Evolutionary conservation across 2,329 filamentous ascomycete genomes (phyloP), one percentile per base, ranked within the genome.

Genomic region (Phyllosticta citrichinensis): DNA sequence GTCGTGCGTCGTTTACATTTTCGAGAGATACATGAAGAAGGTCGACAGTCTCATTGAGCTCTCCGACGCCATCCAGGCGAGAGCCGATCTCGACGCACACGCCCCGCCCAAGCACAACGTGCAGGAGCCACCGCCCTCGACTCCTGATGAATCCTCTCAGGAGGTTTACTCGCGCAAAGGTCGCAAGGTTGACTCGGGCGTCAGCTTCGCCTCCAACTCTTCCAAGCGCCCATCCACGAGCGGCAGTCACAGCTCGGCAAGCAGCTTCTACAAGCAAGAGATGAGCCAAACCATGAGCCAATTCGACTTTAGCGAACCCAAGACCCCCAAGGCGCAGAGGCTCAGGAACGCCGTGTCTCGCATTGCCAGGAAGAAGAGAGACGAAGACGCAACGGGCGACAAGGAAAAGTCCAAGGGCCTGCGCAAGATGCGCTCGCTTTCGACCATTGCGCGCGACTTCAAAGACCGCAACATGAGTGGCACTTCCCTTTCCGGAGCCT

Each of bases 141-240:
- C 40, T 47, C 14, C 40, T n/a, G 40, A 2, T 10, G 40, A 58
- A 35, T 20, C 56, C 47, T 65, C 40, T n/a, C 40, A 19, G 61
- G 59, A 22, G 65, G 62, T 57, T 62, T 65, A 60, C 3, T 53
- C 55, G 22, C 73, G 75, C 59, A 80, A 79, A 66, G 74, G 75
- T 47, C 79, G 83, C 66, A 86, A 85, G 71, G 81, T 80, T 22
- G 84, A 87, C 68, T 87, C 84, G 2, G 84, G 84, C 20, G 80
- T 86, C 62, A 85, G 83, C 70, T 85, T 86, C 66, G 77, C 75
- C 56, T 72, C 71, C 27, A 68, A 72, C 27, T 66, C 66, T 30
- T 56, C 57, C 50, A 63, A 63, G 56, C 65, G 70, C 33, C 70
- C 71, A 17, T 71, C 70, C 40, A 68, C 70, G 22, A 69, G 60